Conservation (phyloP, 2,329 filamentous ascomycete genomes). For the Chaetomium globosum region DNA sequence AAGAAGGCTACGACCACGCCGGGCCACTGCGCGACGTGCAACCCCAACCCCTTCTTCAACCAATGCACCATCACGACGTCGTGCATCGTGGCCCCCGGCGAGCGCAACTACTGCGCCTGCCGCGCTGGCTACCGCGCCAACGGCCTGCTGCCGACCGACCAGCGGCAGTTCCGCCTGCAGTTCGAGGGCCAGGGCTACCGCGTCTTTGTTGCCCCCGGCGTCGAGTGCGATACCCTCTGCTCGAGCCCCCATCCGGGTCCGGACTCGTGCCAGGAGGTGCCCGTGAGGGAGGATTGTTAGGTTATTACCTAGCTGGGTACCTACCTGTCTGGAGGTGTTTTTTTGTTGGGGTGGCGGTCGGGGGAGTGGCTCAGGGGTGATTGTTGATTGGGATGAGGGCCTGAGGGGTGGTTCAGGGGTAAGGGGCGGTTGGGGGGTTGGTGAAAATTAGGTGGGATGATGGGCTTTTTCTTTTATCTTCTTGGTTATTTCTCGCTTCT, state of each 20-base stretch:
- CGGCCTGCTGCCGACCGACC: slow-evolving; percentile 24
- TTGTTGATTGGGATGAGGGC: neutral
- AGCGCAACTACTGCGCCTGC: slow-evolving; percentile 30
- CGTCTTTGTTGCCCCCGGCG: slow-evolving; percentile 31
- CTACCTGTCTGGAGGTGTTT: neutral
- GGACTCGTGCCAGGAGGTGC: slow-evolving; percentile 30
- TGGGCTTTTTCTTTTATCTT: neutral
- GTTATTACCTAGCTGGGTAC: no score
- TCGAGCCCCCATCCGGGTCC: slow-evolving; percentile 27
- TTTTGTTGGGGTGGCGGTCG: no score
- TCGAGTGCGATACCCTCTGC: slow-evolving; percentile 30
- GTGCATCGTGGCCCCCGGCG: slow-evolving; percentile 24
- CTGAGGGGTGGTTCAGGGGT: neutral
- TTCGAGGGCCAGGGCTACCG: slow-evolving; percentile 30
- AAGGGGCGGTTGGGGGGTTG: neutral
- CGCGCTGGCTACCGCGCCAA: slow-evolving; percentile 30
- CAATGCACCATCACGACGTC: slow-evolving; percentile 33
- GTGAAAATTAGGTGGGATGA: neutral
- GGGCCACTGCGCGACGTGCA: slow-evolving; percentile 27
- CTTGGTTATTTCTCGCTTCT: slow-evolving; percentile 7
- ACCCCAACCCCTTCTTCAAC: slow-evolving; percentile 33
- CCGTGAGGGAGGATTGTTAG: slow-evolving; percentile 26
- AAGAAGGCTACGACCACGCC: neutral
- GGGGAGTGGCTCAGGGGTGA: neutral
- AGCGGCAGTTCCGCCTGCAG: slow-evolving; percentile 29